Conservation (phyloP, 495 filamentous ascomycete genomes). For the Aspergillus olivimuriae region DNA sequence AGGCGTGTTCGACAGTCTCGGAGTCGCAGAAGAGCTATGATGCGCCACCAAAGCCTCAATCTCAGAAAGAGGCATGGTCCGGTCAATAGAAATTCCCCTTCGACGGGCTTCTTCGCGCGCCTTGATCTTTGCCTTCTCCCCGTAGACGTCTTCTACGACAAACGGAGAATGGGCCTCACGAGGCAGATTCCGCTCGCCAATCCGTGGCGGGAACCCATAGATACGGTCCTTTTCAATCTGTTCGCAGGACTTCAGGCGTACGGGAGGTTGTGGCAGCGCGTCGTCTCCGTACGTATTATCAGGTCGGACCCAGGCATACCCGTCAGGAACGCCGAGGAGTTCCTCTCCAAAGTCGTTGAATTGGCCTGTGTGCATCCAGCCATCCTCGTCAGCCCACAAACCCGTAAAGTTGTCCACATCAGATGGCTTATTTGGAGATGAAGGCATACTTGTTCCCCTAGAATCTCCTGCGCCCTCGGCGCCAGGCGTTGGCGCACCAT, state of each 20-base stretch:
- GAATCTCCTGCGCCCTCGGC: not conserved
- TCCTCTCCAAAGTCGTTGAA: conserved; percentile 32
- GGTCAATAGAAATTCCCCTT: conserved; percentile 10
- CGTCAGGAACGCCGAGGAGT: conserved; percentile 17
- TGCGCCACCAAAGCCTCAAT: conserved; percentile 12
- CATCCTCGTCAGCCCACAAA: conserved; percentile 19
- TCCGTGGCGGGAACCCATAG: conserved; percentile 34
- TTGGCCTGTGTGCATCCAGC: conserved; percentile 31
- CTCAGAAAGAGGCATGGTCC: conserved; percentile 9
- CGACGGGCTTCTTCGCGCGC: conserved; percentile 14
- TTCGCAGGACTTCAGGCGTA: conserved; percentile 21
- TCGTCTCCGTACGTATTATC: conserved; percentile 25
- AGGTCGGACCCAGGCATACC: conserved; percentile 22
- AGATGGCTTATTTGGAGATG: conserved; percentile 11
- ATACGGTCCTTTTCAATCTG: conserved; percentile 25
- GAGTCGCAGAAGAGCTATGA: conserved; percentile 3
- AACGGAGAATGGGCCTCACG: conserved; percentile 9
- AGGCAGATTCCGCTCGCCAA: conserved; percentile 35
- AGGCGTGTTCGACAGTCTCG: conserved; percentile 1
- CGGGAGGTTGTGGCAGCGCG: conserved; percentile 25
- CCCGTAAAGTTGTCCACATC: conserved; percentile 13
- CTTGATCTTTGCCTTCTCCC: conserved; percentile 15
- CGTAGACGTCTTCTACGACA: conserved; percentile 12
- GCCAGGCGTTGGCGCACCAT: conserved; percentile 1
- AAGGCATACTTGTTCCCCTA: conserved; percentile 9